Evolutionary conservation across 2,329 filamentous ascomycete genomes (phyloP).

Genomic region (Fusarium devonianum): DNA sequence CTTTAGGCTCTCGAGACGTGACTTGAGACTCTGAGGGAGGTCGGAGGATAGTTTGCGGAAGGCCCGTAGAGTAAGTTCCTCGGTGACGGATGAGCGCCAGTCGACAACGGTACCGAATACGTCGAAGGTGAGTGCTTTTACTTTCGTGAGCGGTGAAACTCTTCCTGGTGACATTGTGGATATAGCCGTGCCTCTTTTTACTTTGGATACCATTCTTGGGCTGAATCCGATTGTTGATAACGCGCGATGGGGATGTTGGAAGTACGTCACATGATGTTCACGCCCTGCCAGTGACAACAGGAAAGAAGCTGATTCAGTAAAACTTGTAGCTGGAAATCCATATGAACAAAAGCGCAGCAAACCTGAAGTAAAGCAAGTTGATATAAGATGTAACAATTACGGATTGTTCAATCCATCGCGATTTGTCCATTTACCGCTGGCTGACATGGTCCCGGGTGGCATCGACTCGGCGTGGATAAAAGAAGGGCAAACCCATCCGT

Average conservation of each 20-base stretch:
- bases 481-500: too few species aligned
- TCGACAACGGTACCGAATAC: conserved; percentile 83
- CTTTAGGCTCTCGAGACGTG: conserved; percentile 59
- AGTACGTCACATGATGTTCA: conserved; percentile 32
- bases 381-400: too few species aligned
- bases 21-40: conserved; percentile 55
- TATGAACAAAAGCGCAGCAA: background rate
- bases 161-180: conserved; percentile 38
- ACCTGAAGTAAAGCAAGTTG: too few species aligned
- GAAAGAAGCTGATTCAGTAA: background rate
- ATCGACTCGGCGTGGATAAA: too few species aligned
- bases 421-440: too few species aligned
- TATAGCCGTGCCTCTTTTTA: background rate
- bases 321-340: background rate
- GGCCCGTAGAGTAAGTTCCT: conserved; percentile 62
- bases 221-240: background rate
- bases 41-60: conserved; percentile 56
- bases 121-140: conserved; percentile 74
- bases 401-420: too few species aligned
- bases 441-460: too few species aligned
- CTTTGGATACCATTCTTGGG: background rate
- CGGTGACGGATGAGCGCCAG: conserved; percentile 73
- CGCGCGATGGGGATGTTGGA: background rate
- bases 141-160: conserved; percentile 39
- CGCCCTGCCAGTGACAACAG: conserved; percentile 25